Evolutionary conservation across 2,329 filamentous ascomycete genomes (phyloP), one percentile per base, ranked within the genome.

Genomic region (Claviceps pazoutovae): DNA sequence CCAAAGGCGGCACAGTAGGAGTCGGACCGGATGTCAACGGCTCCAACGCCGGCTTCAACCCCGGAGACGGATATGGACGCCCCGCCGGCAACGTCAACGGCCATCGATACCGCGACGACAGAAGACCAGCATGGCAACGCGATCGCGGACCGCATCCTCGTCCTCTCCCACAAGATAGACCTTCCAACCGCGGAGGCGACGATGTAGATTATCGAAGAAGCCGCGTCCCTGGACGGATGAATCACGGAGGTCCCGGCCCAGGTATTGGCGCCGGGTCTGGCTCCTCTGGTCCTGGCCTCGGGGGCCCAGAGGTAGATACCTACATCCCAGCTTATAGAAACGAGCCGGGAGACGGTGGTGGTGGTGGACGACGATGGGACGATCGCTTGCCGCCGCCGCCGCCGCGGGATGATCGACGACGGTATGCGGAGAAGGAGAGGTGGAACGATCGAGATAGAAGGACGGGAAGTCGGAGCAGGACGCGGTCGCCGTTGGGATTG

Each of bases 1-100:
- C 93, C 0, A 89, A 91, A 59, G 91, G 90, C 13, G 91, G 88
- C 4, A 89, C 88, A 1, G 89, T 95, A 3, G 91, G 91, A 14
- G 81, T 88, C 61, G 81, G 80, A n/a, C 73, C 74, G 1, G 73
- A 74, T 30, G 73, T 74, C 9, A 74, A 76, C 55, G 66, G 67
- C 4, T 66, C 67, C 8, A 67, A 68, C 7, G 67, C 68, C 8
- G 71, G 74, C 2, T 76, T 79, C 62, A 72, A 73, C 55, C 73
- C 70, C 54, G 70, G 69, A 21, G 76, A 79, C 49, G 71, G 70
- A 9, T 79, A 74, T 54, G 71, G 70, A 19, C 64, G 74, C 43
- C 8, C 21, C 7, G 76, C 75, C 54, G 73, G 75, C 9, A 30
- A 30, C 38, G 66, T 66, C 34, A 76, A 74, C 49, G 71, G 71